Conservation (phyloP, 768 basidiomycete genomes). For the Hygrophorus pudorinus region DNA sequence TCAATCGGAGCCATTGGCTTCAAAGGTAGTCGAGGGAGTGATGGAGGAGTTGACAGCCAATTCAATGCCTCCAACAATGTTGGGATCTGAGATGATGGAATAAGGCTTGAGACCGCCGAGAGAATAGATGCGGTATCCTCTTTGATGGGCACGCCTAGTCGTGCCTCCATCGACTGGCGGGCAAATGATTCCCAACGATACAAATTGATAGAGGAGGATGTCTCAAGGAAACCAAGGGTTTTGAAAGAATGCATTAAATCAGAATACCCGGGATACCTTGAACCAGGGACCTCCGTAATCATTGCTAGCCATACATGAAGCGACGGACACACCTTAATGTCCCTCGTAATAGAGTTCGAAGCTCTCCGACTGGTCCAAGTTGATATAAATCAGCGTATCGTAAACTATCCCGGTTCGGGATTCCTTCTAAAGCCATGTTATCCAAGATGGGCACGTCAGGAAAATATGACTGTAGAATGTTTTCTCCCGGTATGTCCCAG, state of each 20-base stretch:
- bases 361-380: conserved; percentile 28
- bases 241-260: conserved; percentile 65
- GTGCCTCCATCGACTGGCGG: conserved; percentile 1
- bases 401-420: conserved; percentile 80
- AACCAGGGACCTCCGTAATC: not conserved
- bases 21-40: conserved; percentile 35
- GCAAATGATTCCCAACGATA: conserved; percentile 30
- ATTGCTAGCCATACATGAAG: not conserved
- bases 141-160: conserved; percentile 1
- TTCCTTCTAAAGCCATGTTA: conserved; percentile 55
- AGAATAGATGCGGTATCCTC: conserved; percentile 8
- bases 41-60: conserved; percentile 33
- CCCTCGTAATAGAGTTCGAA: conserved; percentile 71
- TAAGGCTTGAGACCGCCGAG: conserved; percentile 14
- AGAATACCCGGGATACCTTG: conserved; percentile 79
- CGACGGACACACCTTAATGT: conserved; percentile 53
- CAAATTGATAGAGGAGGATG: conserved; percentile 23
- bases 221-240: conserved; percentile 56
- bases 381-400: conserved; percentile 60
- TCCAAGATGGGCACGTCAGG: conserved; percentile 55
- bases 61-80: conserved; percentile 31
- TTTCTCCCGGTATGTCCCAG: conserved; percentile 37
- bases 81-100: conserved; percentile 15
- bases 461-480: conserved; percentile 51
- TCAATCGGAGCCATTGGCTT: conserved; percentile 49